These are phyloP conservation scores for Aureoboletus auriporus DNA, from an alignment of 768 basidiomycete species.

Conservation along the genomic window DNA sequence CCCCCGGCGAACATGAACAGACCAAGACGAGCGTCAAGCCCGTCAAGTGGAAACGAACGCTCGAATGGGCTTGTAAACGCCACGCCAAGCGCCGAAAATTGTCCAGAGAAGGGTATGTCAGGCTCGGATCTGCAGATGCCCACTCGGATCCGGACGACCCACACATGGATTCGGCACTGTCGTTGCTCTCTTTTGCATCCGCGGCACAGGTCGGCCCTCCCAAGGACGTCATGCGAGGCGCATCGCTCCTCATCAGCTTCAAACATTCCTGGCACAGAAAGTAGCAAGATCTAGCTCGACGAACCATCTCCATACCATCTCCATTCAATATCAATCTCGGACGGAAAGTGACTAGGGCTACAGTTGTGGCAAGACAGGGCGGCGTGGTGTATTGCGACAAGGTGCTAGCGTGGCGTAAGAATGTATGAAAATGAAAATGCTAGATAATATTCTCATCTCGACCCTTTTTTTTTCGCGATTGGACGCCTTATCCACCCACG, in stretches of 20 bases:
- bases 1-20: slow-evolving; percentile 5
- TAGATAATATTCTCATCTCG: slow-evolving; percentile 20
- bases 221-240: slow-evolving; percentile 26
- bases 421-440: slow-evolving; percentile 25
- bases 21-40: slow-evolving; percentile 2
- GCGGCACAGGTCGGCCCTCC: slow-evolving; percentile 2
- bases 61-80: slow-evolving; percentile 46
- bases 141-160: slow-evolving; percentile 1
- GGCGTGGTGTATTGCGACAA: slow-evolving; percentile 23
- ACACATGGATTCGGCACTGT: slow-evolving; percentile 25
- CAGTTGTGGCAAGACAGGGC: slow-evolving; percentile 20
- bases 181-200: slow-evolving; percentile 28
- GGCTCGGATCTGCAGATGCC: slow-evolving; percentile 14
- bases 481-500: slow-evolving; percentile 20
- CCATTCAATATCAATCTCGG: slow-evolving; percentile 5
- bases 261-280: slow-evolving; percentile 27
- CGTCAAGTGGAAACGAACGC: slow-evolving; percentile 25
- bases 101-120: slow-evolving; percentile 13
- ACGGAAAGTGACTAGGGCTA: slow-evolving; percentile 22
- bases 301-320: slow-evolving; percentile 25
- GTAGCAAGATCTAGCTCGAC: slow-evolving; percentile 15
- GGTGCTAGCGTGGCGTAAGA: slow-evolving; percentile 24
- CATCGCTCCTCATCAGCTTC: slow-evolving; percentile 25
- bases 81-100: slow-evolving; percentile 35
- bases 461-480: slow-evolving; percentile 10